A percentile compares a stretch with the other conserved stretches of the same genome.
Conservation (phyloP, 2,329 filamentous ascomycete genomes). For the Huntiella abstrusa region DNA sequence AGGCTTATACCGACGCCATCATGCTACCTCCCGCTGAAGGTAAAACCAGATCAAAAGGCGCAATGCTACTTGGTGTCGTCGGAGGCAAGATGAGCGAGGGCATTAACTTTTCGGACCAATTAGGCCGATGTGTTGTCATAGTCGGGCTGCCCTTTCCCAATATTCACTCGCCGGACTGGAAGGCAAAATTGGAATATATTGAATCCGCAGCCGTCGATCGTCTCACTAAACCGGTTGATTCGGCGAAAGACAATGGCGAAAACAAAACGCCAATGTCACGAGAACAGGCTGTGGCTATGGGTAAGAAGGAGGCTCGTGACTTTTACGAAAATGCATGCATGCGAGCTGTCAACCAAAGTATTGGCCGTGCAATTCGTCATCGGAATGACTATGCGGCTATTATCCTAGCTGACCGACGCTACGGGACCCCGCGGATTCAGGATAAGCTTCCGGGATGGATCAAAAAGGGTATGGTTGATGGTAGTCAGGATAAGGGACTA, state of each 20-base stretch:
- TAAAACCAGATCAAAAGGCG: conserved; percentile 32
- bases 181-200: conserved; percentile 74
- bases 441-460: conserved; percentile 84
- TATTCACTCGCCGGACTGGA: conserved; percentile 76
- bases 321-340: conserved; percentile 94
- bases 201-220: conserved; percentile 27
- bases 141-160: conserved; percentile 89
- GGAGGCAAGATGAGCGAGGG: conserved; percentile 92
- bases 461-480: conserved; percentile 40
- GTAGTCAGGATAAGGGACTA: conserved; percentile 31
- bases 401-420: conserved; percentile 64
- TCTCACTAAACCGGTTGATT: conserved; percentile 5
- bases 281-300: conserved; percentile 16
- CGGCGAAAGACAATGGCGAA: not conserved
- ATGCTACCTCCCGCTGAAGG: conserved; percentile 19
- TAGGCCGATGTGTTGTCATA: conserved; percentile 81
- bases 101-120: conserved; percentile 87
- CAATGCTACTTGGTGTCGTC: conserved; percentile 72
- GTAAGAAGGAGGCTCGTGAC: conserved; percentile 46
- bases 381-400: conserved; percentile 79
- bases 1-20: conserved; percentile 54
- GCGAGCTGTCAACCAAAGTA: conserved; percentile 91
- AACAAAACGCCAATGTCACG: not conserved
- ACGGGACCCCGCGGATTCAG: conserved; percentile 52
- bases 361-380: conserved; percentile 82